phyloP scores from a whole-genome alignment of 257 asterid species.

The Nicotiana otophora region DNA sequence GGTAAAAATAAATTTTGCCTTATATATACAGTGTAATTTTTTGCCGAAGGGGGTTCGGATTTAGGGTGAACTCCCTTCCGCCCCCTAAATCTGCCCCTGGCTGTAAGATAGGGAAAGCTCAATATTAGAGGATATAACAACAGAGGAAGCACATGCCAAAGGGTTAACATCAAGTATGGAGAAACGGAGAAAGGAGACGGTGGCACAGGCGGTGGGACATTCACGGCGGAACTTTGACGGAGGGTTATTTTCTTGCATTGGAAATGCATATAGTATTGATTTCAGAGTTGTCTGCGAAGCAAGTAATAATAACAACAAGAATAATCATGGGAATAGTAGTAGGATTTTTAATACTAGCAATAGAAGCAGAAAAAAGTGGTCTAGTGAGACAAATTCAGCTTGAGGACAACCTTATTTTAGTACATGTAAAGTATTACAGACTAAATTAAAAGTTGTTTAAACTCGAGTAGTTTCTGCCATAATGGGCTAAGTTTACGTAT shows the following conservation, averaged over 20 bases:
- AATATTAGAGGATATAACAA: conserved; percentile 44
- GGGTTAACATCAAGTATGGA: conserved; percentile 34
- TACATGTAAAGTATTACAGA: neutral
- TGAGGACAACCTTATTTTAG: neutral
- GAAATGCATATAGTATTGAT: conserved; percentile 58
- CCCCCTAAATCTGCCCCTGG: too few relatives aligned
- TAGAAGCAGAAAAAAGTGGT: conserved; percentile 29
- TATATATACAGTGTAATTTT: too few relatives aligned
- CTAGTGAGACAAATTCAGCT: conserved; percentile 29
- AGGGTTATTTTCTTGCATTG: conserved; percentile 52
- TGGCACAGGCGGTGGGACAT: neutral
- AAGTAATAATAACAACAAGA: neutral
- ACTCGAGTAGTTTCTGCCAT: neutral
- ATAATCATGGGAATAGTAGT: neutral
- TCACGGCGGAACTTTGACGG: conserved; percentile 35
- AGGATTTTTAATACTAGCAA: conserved; percentile 11
- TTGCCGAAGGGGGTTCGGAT: too few relatives aligned
- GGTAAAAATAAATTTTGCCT: too few relatives aligned
- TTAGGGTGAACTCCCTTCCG: too few relatives aligned
- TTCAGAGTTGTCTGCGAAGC: conserved; percentile 61
- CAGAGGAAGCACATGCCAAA: conserved; percentile 49
- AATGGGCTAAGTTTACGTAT: neutral
- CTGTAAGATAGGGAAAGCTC: conserved; percentile 33
- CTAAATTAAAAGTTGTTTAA: neutral
- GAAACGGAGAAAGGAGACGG: conserved; percentile 14